Conservation (phyloP, 2,329 filamentous ascomycete species). For the Xylaria multiplex region DNA sequence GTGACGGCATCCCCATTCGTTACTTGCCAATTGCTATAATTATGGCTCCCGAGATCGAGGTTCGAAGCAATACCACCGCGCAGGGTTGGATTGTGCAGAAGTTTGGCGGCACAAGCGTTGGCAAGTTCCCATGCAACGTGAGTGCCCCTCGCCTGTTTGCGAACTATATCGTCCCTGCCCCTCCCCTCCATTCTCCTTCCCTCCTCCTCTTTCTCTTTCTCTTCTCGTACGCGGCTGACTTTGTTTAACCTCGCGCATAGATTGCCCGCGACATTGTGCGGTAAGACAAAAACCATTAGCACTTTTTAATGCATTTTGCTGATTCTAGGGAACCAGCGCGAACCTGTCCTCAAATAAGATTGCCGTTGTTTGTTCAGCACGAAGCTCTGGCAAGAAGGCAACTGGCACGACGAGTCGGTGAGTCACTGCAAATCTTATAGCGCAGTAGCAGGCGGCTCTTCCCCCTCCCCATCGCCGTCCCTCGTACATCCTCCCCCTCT, state of each 20-base stretch:
- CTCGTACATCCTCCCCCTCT: neutral
- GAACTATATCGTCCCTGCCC: too few relatives aligned
- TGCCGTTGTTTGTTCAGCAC: conserved; percentile 93
- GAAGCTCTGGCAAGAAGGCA: conserved; percentile 92
- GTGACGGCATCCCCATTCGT: neutral
- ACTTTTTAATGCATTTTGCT: conserved; percentile 29
- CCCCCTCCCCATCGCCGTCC: too few relatives aligned
- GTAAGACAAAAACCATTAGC: conserved; percentile 52
- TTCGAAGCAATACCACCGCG: conserved; percentile 47
- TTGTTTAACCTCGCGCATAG: conserved; percentile 41
- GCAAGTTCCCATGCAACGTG: conserved; percentile 84
- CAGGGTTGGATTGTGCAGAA: conserved; percentile 89
- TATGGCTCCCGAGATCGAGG: conserved; percentile 37
- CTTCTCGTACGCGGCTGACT: conserved; percentile 22
- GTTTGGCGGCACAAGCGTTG: conserved; percentile 94
- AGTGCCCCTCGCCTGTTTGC: conserved; percentile 48
- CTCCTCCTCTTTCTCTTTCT: neutral
- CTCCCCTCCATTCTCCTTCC: neutral
- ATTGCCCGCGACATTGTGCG: conserved; percentile 77
- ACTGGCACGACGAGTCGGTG: conserved; percentile 95
- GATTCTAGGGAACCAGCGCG: conserved; percentile 55
- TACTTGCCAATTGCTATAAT: conserved; percentile 1
- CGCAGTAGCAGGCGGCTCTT: neutral
- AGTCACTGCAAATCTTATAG: conserved; percentile 53
- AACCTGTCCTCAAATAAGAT: conserved; percentile 76